A percentile compares a stretch with the other conserved stretches of the same genome.
Conservation (phyloP, 2,329 filamentous ascomycete genomes). For the Fonsecaea pedrosoi region DNA sequence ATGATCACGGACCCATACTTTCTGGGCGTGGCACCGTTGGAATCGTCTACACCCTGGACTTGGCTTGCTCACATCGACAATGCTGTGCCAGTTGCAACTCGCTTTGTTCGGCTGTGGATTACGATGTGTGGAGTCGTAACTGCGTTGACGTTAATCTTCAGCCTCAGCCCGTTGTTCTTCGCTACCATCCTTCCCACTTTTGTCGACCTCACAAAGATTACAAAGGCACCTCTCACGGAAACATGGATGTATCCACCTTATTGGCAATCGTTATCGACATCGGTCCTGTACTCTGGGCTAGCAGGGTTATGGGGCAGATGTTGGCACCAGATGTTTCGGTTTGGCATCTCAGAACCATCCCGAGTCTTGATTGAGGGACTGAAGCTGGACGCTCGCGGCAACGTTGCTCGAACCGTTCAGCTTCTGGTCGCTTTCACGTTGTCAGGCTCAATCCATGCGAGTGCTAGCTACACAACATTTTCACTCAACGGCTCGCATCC, state of each 20-base stretch:
- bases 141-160: constrained; percentile 68
- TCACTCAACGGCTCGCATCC: constrained; percentile 61
- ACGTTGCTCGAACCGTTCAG: constrained; percentile 48
- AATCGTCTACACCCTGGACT: constrained; percentile 47
- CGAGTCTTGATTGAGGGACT: constrained; percentile 32
- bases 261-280: constrained; percentile 58
- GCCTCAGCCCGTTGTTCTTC: constrained; percentile 67
- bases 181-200: constrained; percentile 58
- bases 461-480: constrained; percentile 72
- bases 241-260: constrained; percentile 67
- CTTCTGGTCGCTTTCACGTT: constrained; percentile 66
- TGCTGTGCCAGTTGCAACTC: constrained; percentile 46
- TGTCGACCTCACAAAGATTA: constrained; percentile 52
- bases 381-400: constrained; percentile 25
- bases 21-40: constrained; percentile 60
- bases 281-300: constrained; percentile 67
- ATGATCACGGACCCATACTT: constrained; percentile 84
- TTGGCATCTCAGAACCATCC: constrained; percentile 55
- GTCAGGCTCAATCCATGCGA: constrained; percentile 73
- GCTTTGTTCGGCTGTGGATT: constrained; percentile 63
- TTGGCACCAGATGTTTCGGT: constrained; percentile 92
- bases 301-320: constrained; percentile 81
- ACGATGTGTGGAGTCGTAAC: constrained; percentile 63
- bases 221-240: constrained; percentile 66
- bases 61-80: constrained; percentile 32